phyloP scores from a whole-genome alignment of 1,284 basidiomycete genomes.

The Fomitopsis betulina region DNA sequence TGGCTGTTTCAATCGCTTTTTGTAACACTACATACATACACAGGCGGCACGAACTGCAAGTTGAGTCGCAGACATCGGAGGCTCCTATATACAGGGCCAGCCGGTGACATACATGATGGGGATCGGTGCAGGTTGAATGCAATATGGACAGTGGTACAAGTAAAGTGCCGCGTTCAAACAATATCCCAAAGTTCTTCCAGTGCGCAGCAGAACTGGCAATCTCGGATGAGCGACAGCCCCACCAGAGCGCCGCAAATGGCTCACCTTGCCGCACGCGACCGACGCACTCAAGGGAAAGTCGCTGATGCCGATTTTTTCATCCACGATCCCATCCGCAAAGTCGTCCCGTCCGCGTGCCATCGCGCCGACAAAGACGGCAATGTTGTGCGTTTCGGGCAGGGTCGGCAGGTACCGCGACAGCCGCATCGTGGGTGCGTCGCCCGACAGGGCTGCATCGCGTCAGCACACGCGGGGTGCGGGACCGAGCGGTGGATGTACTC shows the following conservation, averaged over 20 bases:
- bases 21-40: conserved; percentile 15
- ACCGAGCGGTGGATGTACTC: conserved; percentile 28
- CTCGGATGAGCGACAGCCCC: conserved; percentile 2
- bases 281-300: conserved; percentile 93
- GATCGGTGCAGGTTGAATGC: conserved; percentile 28
- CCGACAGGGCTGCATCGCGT: conserved; percentile 71
- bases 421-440: conserved; percentile 83
- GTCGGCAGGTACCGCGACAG: conserved; percentile 81
- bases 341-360: conserved; percentile 96
- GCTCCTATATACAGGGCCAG: conserved; percentile 7
- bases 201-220: conserved; percentile 34
- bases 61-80: conserved; percentile 24
- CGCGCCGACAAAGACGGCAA: conserved; percentile 96
- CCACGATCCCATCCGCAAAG: conserved; percentile 95
- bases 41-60: conserved; percentile 22
- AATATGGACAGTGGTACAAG: conserved; percentile 11
- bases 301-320: conserved; percentile 96
- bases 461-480: conserved; percentile 1
- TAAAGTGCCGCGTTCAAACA: conserved; percentile 17
- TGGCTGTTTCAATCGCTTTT: not conserved
- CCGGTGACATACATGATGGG: conserved; percentile 7
- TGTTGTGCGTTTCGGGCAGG: conserved; percentile 81
- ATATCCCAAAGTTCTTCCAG: conserved; percentile 39
- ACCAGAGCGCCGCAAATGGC: conserved; percentile 26
- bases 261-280: conserved; percentile 93